Conservation (phyloP, 2,329 filamentous ascomycete genomes). For the Fusarium anthophilum region DNA sequence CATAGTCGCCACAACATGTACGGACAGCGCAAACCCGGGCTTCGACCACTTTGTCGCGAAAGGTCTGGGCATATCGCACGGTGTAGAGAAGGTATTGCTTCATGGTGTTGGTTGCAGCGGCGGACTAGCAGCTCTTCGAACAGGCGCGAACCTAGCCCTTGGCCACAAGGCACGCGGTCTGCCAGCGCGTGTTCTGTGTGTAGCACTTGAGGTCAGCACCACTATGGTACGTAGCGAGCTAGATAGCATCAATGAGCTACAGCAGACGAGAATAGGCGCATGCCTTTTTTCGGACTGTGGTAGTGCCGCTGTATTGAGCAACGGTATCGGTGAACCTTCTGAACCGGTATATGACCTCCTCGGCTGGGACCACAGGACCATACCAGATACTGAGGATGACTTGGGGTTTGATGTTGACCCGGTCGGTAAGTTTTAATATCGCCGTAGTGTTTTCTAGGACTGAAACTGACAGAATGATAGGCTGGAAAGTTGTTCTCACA, state of each 20-base stretch:
- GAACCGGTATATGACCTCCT: constrained; percentile 67
- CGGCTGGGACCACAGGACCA: constrained; percentile 71
- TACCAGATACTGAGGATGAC: constrained; percentile 69
- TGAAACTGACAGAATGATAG: constrained; percentile 41
- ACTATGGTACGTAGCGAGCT: constrained; percentile 72
- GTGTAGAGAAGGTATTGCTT: constrained; percentile 71
- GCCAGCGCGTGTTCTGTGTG: constrained; percentile 70
- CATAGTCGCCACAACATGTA: constrained; percentile 74
- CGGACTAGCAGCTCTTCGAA: constrained; percentile 68
- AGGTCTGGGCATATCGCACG: constrained; percentile 63
- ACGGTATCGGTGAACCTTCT: constrained; percentile 62
- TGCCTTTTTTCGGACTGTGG: constrained; percentile 76
- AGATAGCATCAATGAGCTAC: constrained; percentile 66
- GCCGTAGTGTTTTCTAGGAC: not conserved
- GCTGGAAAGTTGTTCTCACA: constrained; percentile 74
- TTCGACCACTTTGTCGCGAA: constrained; percentile 73
- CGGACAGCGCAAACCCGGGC: constrained; percentile 74
- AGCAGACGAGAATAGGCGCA: constrained; percentile 71
- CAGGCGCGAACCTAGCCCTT: constrained; percentile 72
- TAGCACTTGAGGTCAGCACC: constrained; percentile 71
- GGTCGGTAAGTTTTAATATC: constrained; percentile 54
- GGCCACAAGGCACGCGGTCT: constrained; percentile 67
- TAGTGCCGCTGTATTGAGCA: constrained; percentile 72
- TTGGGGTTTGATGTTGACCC: constrained; percentile 74
- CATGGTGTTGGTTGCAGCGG: constrained; percentile 74